Evolutionary conservation across 176 grass and related monocot genomes (phyloP), one percentile per base, ranked within the genome.

Genomic region (Aegilops sharonensis): DNA sequence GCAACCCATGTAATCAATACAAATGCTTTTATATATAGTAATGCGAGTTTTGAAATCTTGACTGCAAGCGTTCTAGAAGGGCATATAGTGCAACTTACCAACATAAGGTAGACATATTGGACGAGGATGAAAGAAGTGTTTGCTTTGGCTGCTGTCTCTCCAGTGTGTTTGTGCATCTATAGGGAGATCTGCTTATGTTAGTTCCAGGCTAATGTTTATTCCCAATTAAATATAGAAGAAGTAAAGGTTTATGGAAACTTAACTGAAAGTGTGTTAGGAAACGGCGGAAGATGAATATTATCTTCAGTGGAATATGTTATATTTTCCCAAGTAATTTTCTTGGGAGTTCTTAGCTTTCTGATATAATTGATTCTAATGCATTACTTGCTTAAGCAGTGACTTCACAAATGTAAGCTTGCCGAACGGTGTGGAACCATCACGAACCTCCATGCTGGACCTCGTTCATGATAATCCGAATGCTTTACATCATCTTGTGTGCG

Each of bases 91-190:
- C 92, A 87, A 67, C 94, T 61, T 99, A 91, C 75, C 85, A 96
- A 75, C 92, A 96, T 72, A 90, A 94, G 88, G 90, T 96, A 45
- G 92, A 94, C 69, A 91, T 96, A 50, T 93, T 96, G 88, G 97
- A 93, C 74, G 94, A 89, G 86, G 92, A 96, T 69, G 90, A 90
- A 64, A 65, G 93, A 95, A 81, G 88, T 98, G 76, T 93, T 90
- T 89, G 93, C 95, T 93, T 83, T 98, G 83, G 85, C 89, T 90
- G 89, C 93, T 83, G 93, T 89, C 68, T 98, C 89, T 57, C 86
- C 89, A 78, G 72, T 95, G 95, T 93, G 87, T 98, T 81, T 72
- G 76, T 68, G 85, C 91, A 75, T 89, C 95, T 83, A 86, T 98
- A 36, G 89, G 89, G 64, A 94, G 72, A 86, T 91, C 86, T 78